Evolutionary conservation across 306 rosid species (phyloP), one percentile per base, ranked within the genome.

Genomic region (Castanea mollissima): DNA sequence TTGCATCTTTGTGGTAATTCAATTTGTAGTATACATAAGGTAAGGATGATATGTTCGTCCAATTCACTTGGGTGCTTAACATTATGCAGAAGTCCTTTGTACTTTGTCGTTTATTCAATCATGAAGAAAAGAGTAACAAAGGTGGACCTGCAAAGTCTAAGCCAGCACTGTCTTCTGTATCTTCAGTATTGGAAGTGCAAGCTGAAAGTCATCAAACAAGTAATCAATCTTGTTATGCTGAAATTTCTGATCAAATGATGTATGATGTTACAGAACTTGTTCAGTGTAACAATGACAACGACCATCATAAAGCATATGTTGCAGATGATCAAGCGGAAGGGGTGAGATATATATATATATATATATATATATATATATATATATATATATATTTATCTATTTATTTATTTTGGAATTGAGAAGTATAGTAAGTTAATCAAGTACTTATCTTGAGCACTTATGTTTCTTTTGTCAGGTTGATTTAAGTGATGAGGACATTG

Each of bases 71-170:
- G 57, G 70, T 80, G 27, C 49, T 74, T 77, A 74, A 46, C 56
- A 58, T 83, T 29, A 41, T 77, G 46, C 97, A 94, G 98, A 94
- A 75, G 81, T 54, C 97, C 4, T 94, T 87, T 85, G 98, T 94
- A 55, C 90, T 94, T 51, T 92, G 96, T 75, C 97, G 98, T 3
- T 87, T 94, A 49, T 94, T 94, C 81, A 94, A 49, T 10, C 11
- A 13, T 10, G 54, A 49, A 49, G 83, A 49, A 41, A 38, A 41
- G 46, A 41, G 46, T 41, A 41, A 41, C 46, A 41, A 38, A 41
- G 46, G 46, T 41, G 46, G 3, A 41, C 46, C 12, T 2, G 11
- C 16, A 0, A 49, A 49, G 54, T 49, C 54, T 49, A 49, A 12
- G 16, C 54, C 54, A 49, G 5, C 54, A 49, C 54, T 49, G 54